Evolutionary conservation across 768 basidiomycete species (phyloP), one percentile per base, ranked within the genome.

Genomic region (Amanita inopinata): DNA sequence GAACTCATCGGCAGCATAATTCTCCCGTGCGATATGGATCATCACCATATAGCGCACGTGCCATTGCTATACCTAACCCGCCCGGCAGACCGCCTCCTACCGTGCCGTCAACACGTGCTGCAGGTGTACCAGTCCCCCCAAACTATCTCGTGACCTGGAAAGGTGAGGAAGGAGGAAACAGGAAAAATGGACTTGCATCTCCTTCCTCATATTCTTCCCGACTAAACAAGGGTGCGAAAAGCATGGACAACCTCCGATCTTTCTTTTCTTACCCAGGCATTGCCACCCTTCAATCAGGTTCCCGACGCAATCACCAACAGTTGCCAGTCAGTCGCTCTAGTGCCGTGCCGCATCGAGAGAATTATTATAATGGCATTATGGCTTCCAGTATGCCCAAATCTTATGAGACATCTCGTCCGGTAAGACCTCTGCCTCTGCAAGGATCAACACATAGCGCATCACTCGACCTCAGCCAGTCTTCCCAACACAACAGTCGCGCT

Each of bases 221-320:
- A 34, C 52, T 62, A 35, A 46, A 57, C 34, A 65, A 63, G 46
- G 60, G 55, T 36, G 58, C 72, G n/a, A 78, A 76, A 58, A 82
- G 78, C 50, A 73, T 79, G 69, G 71, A 71, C 47, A 74, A 74
- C 46, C 61, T 76, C 34, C 63, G 67, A 33, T 61, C 58, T 34
- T 57, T 54, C 23, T 59, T 55, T 12, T 48, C 33, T 28, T 50
- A 51, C 33, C 63, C 65, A 46, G 64, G 66, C n/a, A n/a, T n/a
- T 4, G 31, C 56, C 7, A 63, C 46, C 30, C 49, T 67, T 15
- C 59, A 60, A 51, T 58, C 67, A 9, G 9, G 22, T 17, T 44
- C 22, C n/a, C 61, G 65, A 22, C 57, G 60, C 14, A 52, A 52
- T 10, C 54, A 56, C 20, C 59, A 55, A 12, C 61, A 59, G 4